These are phyloP conservation scores for Neofusicoccum umdonicola DNA, from an alignment of 2,329 filamentous ascomycete genomes.

Conservation along the genomic window DNA sequence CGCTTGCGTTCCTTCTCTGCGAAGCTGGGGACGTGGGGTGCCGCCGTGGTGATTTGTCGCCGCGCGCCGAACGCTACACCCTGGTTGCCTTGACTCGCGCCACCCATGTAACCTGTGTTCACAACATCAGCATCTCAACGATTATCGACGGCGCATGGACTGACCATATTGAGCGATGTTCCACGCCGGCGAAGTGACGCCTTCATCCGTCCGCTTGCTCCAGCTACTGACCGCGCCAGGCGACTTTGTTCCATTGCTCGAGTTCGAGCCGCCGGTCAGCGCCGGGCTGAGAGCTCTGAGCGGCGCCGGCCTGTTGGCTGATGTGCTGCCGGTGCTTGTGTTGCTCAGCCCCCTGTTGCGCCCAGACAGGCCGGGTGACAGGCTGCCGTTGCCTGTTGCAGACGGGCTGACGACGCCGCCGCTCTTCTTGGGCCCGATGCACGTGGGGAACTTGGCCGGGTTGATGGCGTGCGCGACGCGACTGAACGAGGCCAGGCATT, in stretches of 20 bases:
- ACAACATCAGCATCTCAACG: background rate
- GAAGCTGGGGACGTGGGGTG: constrained; percentile 74
- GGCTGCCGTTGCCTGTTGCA: constrained; percentile 30
- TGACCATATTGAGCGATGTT: constrained; percentile 89
- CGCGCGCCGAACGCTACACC: constrained; percentile 89
- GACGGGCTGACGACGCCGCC: constrained; percentile 39
- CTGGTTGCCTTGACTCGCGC: constrained; percentile 91
- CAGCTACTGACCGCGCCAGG: constrained; percentile 74
- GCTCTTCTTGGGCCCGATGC: constrained; percentile 71
- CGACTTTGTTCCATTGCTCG: constrained; percentile 47
- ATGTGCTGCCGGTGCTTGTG: constrained; percentile 31
- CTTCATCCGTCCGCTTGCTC: constrained; percentile 83
- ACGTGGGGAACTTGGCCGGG: constrained; percentile 68
- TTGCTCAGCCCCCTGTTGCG: constrained; percentile 36
- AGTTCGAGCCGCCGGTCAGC: constrained; percentile 56
- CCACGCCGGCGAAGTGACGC: constrained; percentile 83
- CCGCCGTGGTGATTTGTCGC: constrained; percentile 84
- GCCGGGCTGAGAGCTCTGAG: constrained; percentile 44
- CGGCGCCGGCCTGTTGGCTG: constrained; percentile 30
- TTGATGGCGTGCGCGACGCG: constrained; percentile 74
- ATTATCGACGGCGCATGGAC: background rate
- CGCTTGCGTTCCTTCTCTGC: constrained; percentile 78
- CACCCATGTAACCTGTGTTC: constrained; percentile 76
- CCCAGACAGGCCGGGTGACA: constrained; percentile 25
- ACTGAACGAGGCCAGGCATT: constrained; percentile 90